Conservation (phyloP, 2,329 filamentous ascomycete genomes). For the Onygenales sp. region DNA sequence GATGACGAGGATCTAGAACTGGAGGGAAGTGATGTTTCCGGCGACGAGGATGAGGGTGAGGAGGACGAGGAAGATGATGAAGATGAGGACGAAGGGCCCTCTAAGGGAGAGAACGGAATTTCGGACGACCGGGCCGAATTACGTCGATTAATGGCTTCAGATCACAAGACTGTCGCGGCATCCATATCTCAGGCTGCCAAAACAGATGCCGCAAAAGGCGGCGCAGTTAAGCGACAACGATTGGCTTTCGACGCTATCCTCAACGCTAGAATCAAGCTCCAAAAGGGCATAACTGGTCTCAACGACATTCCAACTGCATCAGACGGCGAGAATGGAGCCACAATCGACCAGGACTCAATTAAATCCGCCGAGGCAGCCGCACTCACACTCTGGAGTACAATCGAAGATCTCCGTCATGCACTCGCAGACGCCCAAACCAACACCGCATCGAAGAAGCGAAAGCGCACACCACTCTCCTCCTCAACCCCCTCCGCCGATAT, state of each 20-base stretch:
- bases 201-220: conserved; percentile 73
- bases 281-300: conserved; percentile 75
- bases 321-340: conserved; percentile 30
- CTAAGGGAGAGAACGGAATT: conserved; percentile 16
- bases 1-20: conserved; percentile 18
- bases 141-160: conserved; percentile 57
- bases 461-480: conserved; percentile 41
- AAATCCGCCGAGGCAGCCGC: conserved; percentile 78
- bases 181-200: conserved; percentile 58
- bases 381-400: conserved; percentile 71
- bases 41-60: conserved; percentile 15
- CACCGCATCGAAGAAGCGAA: conserved; percentile 35
- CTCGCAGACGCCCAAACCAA: conserved; percentile 28
- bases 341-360: conserved; percentile 40
- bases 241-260: conserved; percentile 79
- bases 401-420: conserved; percentile 33
- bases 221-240: conserved; percentile 76
- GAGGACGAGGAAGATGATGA: conserved; percentile 9
- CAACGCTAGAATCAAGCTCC: conserved; percentile 82
- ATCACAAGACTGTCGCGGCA: conserved; percentile 56
- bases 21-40: conserved; percentile 16
- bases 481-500: conserved; percentile 53
- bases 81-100: conserved; percentile 14
- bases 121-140: conserved; percentile 48
- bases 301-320: conserved; percentile 57